Evolutionary conservation across 495 filamentous ascomycete species (phyloP), one percentile per base, ranked within the genome.

Genomic region (Aspergillus wentii): DNA sequence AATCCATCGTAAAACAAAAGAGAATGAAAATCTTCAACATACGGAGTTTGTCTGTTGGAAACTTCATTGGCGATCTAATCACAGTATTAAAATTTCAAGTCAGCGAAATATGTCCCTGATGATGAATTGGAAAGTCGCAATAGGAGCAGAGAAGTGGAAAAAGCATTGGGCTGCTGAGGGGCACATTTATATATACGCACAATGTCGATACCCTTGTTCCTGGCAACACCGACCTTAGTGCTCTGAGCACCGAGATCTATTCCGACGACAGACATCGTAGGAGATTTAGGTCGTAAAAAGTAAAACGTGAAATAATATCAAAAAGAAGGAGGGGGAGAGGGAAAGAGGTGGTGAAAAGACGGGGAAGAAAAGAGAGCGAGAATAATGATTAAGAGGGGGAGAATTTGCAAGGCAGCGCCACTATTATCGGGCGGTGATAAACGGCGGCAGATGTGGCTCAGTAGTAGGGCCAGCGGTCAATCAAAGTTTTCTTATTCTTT

Each of bases 141-240:
- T 15, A 35, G 15, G 11, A 19, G 8, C 7, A 15, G 14, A 35
- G 42, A 46, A 26, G 30, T 29, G 38, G 38, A 21, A 31, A 43
- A 37, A 42, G 28, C 46, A n/a, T n/a, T n/a, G n/a, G n/a, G n/a
- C n/a, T n/a, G n/a, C n/a, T n/a, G 48, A 52, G 52, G 56, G 48
- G 48, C 44, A 42, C n/a, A n/a, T n/a, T n/a, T n/a, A n/a, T n/a
- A n/a, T n/a, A 44, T 50, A 94, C 89, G 54, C 81, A 96, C 91
- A 64, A 99, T 94, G 76, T 99, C 92, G 61, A 98, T 94, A 74
- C 92, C 92, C 56, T 94, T 85, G 64, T 97, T 97, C 58, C 91
- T 75, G 49, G 92, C 91, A 63, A 97, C 92, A 59, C 92, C 94
- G 64, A 97, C 85, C 57, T 94, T 91, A 48, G 91, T 95, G 74